Base-by-base conservation (phyloP, 345 rosid genomes). In the Euphorbia tirucalli region DNA sequence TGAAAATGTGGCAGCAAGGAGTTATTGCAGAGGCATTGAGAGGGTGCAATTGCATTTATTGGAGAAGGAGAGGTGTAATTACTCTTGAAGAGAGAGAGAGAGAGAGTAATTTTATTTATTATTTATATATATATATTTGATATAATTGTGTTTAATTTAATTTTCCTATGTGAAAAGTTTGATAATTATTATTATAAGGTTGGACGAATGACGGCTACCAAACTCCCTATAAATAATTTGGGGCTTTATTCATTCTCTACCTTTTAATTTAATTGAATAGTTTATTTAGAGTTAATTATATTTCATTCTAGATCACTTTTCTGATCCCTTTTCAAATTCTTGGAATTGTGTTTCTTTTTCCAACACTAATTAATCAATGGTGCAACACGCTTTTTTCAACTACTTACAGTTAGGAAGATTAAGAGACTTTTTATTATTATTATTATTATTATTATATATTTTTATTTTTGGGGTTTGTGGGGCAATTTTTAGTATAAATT, bases 1-100 rank as follows among this genome's bases (percentile, higher is more conserved):
- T 60, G 61, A 71, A 83, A 71, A 16, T 75, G 76, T 6, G 76
- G 80, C 78, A 74, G 85, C 31, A 75, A 77, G 83, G 85, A 87
- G 89, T 89, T 77, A 89, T 82, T 89, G 90, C 86, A 71, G 88
- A 85, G 87, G 88, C 63, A 78, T 81, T 77, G 89, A 85, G 87
- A 84, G 87, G 90, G 85, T 87, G 93, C 87, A 78, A 81, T 74
- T 11, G 94, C 94, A 89, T 87, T 89, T 86, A 89, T 84, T 89
- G 85, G 88, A n/a, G 79, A 78, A 30, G 80, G 79, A 69, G 81
- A 81, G 72, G 78, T 74, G 63, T 75, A 75, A 75, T 61, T 75
- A 68, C 62, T 41, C n/a, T n/a, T 80, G 74, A 81, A 81, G 21
- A 65, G 59, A 5, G 75, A 66, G 72, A 27, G n/a, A 39, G 57